Percentiles rank a stretch among this genome's conserved stretches.
Conservation (phyloP, 2,329 filamentous ascomycete species). For the Huntiella savannae region DNA sequence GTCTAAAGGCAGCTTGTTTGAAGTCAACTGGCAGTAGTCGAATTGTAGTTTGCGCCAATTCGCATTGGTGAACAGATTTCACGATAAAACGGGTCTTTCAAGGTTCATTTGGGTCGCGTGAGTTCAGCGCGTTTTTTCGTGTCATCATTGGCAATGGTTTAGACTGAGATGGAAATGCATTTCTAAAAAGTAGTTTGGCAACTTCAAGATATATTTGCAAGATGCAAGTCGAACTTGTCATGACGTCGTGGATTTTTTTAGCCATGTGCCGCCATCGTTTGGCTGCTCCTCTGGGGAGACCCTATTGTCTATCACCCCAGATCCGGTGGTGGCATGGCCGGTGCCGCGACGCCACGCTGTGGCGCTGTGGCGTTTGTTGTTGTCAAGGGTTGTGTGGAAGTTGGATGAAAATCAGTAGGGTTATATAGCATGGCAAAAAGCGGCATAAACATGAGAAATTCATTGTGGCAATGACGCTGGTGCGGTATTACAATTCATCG, state of each 20-base stretch:
- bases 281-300: no score
- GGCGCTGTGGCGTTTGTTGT: background rate
- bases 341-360: background rate
- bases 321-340: conserved; percentile 5
- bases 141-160: background rate
- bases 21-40: no score
- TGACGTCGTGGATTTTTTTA: no score
- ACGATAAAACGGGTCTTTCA: background rate
- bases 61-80: conserved; percentile 2
- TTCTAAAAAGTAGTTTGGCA: no score
- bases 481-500: no score
- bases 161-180: no score
- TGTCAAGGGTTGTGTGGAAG: background rate
- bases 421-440: background rate
- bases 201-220: no score
- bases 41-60: conserved; percentile 8
- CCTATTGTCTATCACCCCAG: conserved; percentile 6
- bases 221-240: no score
- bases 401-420: background rate
- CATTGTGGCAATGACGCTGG: no score
- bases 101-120: conserved; percentile 6
- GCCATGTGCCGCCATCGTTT: background rate
- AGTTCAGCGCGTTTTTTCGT: conserved; percentile 8
- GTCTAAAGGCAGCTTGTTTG: no score
- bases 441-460: no score